These are phyloP conservation scores for Penicillium tannophilum DNA, from an alignment of 495 filamentous ascomycete genomes.

Conservation along the genomic window DNA sequence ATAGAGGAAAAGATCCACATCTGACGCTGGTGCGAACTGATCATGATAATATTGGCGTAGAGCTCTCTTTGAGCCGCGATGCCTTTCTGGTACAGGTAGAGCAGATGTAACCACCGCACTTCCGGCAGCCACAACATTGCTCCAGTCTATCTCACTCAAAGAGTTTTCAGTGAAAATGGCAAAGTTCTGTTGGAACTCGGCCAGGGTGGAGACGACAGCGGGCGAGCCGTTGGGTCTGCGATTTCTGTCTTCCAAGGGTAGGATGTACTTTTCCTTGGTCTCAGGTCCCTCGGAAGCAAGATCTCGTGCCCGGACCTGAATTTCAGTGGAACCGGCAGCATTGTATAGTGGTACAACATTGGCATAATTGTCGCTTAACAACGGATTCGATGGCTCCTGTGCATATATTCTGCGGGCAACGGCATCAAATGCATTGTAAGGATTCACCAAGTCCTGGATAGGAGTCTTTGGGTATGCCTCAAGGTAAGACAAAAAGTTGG, in stretches of 20 bases:
- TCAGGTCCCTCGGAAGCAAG: constrained; percentile 58
- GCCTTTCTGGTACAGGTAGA: constrained; percentile 67
- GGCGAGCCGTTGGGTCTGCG: constrained; percentile 62
- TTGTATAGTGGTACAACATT: constrained; percentile 74
- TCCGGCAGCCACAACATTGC: constrained; percentile 75
- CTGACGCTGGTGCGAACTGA: constrained; percentile 75
- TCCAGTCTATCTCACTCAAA: constrained; percentile 69
- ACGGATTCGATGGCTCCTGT: constrained; percentile 62
- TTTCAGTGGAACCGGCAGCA: constrained; percentile 48
- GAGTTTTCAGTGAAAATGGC: constrained; percentile 72
- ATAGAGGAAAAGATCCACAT: constrained; percentile 84
- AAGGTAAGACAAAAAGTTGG: constrained; percentile 47
- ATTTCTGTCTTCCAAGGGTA: constrained; percentile 60
- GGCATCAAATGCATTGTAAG: constrained; percentile 69
- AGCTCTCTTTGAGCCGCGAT: constrained; percentile 61
- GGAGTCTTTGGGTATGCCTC: constrained; percentile 52
- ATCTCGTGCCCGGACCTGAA: constrained; percentile 66
- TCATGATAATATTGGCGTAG: constrained; percentile 76
- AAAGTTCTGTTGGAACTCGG: constrained; percentile 77
- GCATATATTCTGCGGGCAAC: constrained; percentile 70
- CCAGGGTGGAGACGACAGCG: constrained; percentile 62
- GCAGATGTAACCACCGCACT: constrained; percentile 75
- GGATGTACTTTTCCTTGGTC: constrained; percentile 67
- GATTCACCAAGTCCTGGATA: constrained; percentile 60
- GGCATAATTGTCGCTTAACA: constrained; percentile 59